These are phyloP conservation scores for Athelia sp. DNA, from an alignment of 1,284 basidiomycete species.

Conservation along the genomic window DNA sequence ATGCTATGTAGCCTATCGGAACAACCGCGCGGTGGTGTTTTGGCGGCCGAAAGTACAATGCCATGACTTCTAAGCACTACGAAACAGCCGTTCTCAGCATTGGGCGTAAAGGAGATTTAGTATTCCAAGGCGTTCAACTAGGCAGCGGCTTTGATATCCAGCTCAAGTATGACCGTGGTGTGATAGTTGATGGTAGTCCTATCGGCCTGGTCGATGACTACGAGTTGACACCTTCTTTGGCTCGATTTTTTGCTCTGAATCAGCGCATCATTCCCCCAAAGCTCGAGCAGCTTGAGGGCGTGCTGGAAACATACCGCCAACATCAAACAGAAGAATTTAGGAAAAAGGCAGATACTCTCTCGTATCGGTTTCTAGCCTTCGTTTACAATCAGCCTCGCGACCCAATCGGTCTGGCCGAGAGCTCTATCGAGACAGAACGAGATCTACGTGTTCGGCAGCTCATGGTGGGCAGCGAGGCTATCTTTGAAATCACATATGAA, in stretches of 20 bases:
- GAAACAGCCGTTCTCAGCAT: constrained; percentile 50
- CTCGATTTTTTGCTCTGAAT: constrained; percentile 65
- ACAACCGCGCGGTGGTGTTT: constrained; percentile 36
- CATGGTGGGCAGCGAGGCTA: constrained; percentile 41
- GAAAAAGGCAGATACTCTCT: constrained; percentile 53
- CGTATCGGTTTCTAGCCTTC: constrained; percentile 63
- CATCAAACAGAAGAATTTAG: constrained; percentile 46
- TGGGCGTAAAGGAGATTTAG: constrained; percentile 48
- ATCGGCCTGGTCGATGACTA: constrained; percentile 71
- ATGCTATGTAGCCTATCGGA: constrained; percentile 35
- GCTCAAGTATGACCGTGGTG: constrained; percentile 51
- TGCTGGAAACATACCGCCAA: constrained; percentile 50
- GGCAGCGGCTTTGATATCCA: constrained; percentile 70
- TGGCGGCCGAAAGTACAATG: constrained; percentile 40
- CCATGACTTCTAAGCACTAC: constrained; percentile 44
- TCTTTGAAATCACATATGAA: constrained; percentile 53
- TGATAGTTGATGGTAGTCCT: constrained; percentile 45
- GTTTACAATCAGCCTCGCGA: constrained; percentile 56
- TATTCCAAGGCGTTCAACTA: constrained; percentile 55
- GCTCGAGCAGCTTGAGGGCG: constrained; percentile 41
- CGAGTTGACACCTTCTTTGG: constrained; percentile 56
- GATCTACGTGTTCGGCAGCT: constrained; percentile 54
- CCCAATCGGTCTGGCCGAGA: constrained; percentile 37
- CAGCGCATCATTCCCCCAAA: constrained; percentile 42
- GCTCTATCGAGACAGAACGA: constrained; percentile 43